Conservation (phyloP, 768 basidiomycete species). For the Tylopilus rubrobrunneus region DNA sequence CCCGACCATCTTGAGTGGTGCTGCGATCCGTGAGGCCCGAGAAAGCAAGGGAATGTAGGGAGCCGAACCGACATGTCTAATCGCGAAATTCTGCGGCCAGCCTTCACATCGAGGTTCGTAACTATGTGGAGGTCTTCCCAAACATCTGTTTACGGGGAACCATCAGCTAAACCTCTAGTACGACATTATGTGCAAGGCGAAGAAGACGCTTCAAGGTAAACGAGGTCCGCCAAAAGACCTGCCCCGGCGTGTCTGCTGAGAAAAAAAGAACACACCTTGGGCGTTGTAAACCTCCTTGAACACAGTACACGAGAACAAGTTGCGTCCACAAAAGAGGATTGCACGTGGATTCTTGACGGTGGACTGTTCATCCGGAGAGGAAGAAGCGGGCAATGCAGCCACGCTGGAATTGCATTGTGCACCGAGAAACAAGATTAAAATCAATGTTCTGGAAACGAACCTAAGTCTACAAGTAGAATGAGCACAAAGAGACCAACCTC, state of each 20-base stretch:
- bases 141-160: slow-evolving; percentile 51
- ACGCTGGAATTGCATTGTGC: no score
- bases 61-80: slow-evolving; percentile 39
- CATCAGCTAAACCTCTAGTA: slow-evolving; percentile 5
- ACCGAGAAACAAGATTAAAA: slow-evolving; percentile 53
- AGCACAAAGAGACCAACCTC: slow-evolving; percentile 39
- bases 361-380: neutral
- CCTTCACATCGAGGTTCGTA: slow-evolving; percentile 65
- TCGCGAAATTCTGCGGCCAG: slow-evolving; percentile 57
- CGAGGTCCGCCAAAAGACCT: neutral
- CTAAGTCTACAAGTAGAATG: neutral
- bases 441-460: slow-evolving; percentile 31
- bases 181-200: neutral
- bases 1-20: slow-evolving; percentile 65
- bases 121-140: slow-evolving; percentile 68
- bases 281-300: slow-evolving; percentile 61
- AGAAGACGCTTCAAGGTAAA: neutral
- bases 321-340: slow-evolving; percentile 87
- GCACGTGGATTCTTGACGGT: slow-evolving; percentile 43
- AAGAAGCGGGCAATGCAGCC: neutral
- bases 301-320: slow-evolving; percentile 79
- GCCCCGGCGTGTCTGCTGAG: no score
- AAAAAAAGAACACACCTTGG: no score
- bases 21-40: slow-evolving; percentile 35
- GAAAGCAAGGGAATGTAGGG: neutral